Evolutionary conservation across 331 rosid species (phyloP).

Genomic region (Stylosanthes scabra): DNA sequence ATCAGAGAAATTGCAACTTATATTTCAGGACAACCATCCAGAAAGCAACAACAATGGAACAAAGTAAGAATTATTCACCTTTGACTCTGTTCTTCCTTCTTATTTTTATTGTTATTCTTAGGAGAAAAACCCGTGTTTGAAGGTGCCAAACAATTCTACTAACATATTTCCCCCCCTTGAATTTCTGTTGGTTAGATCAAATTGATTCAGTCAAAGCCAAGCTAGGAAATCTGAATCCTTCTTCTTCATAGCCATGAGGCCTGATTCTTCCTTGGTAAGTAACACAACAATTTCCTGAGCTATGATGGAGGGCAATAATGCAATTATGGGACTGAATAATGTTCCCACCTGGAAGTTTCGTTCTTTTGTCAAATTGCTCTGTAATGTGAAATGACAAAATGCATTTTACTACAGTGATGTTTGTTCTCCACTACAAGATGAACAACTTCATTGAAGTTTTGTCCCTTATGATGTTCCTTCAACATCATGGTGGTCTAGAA

Average conservation of each 20-base stretch:
- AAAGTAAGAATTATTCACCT: slow-evolving; percentile 56
- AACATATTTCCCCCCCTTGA: background rate
- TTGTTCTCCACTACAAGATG: slow-evolving; percentile 3
- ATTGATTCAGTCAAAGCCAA: slow-evolving; percentile 49
- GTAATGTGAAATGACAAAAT: no score
- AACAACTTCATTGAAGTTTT: slow-evolving; percentile 1
- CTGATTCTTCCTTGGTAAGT: background rate
- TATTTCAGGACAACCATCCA: slow-evolving; percentile 69
- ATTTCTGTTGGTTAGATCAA: slow-evolving; percentile 39
- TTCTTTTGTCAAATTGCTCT: background rate
- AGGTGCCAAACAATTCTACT: background rate
- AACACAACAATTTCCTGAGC: slow-evolving; percentile 1
- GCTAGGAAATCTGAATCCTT: slow-evolving; percentile 43
- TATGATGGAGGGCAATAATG: background rate
- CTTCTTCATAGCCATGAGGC: slow-evolving; percentile 34
- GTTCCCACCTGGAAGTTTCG: slow-evolving; percentile 11
- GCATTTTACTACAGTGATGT: background rate
- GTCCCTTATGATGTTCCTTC: background rate
- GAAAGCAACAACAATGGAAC: slow-evolving; percentile 65
- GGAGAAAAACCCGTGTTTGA: background rate
- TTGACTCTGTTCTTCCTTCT: slow-evolving; percentile 8
- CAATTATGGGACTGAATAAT: background rate
- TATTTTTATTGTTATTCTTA: background rate
- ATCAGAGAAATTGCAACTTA: slow-evolving; percentile 70
- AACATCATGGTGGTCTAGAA: background rate